Conservation (phyloP, 2,329 filamentous ascomycete genomes). For the Penicillium griseofulvum region DNA sequence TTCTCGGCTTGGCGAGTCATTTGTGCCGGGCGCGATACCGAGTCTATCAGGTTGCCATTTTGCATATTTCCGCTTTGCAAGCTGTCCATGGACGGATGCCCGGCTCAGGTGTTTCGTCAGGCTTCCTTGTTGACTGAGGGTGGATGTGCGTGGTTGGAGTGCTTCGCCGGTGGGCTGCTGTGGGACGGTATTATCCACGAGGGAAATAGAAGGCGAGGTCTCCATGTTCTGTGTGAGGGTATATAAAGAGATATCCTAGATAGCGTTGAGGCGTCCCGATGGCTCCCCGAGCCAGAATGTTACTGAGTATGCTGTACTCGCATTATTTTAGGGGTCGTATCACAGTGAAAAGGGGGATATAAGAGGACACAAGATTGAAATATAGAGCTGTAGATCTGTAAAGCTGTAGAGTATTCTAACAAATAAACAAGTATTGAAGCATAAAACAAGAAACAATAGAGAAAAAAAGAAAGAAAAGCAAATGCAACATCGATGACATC, state of each 20-base stretch:
- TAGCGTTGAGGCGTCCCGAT: background rate
- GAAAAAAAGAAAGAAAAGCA: background rate
- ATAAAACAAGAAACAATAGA: background rate
- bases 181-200: slow-evolving; percentile 43
- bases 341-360: background rate
- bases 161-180: slow-evolving; percentile 24
- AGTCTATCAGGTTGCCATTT: slow-evolving; percentile 58
- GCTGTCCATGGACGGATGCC: slow-evolving; percentile 39
- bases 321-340: slow-evolving; percentile 7
- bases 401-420: background rate
- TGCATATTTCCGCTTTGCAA: slow-evolving; percentile 46
- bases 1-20: slow-evolving; percentile 15
- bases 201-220: slow-evolving; percentile 27
- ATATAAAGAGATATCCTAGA: background rate
- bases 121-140: slow-evolving; percentile 19
- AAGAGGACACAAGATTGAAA: background rate
- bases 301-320: background rate
- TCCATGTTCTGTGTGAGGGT: slow-evolving; percentile 22
- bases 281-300: background rate
- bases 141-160: slow-evolving; percentile 19
- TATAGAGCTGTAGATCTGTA: background rate
- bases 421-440: background rate
- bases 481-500: slow-evolving; percentile 22
- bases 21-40: slow-evolving; percentile 38
- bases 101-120: slow-evolving; percentile 33